Conservation (phyloP, 441 rosid species). For the Pelargonium citronellum region DNA sequence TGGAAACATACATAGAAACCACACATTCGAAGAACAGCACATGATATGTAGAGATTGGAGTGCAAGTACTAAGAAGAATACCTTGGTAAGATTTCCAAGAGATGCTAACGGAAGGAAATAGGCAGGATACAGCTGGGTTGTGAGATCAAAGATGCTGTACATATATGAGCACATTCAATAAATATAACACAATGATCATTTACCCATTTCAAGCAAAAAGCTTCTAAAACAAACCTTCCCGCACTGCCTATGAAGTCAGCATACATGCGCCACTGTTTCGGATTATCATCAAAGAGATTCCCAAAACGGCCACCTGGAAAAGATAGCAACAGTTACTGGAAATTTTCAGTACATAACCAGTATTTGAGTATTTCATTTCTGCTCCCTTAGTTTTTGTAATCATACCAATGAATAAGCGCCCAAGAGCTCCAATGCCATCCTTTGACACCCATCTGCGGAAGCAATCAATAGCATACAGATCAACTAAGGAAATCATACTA, state of each 20-base stretch:
- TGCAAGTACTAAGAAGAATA: conserved; percentile 26
- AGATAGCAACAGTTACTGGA: conserved; percentile 22
- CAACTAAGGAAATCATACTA: conserved; percentile 19
- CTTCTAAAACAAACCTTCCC: conserved; percentile 56
- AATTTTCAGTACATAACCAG: conserved; percentile 16
- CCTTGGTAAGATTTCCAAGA: conserved; percentile 92
- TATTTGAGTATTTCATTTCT: neutral
- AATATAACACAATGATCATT: conserved; percentile 17
- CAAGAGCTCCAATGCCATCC: conserved; percentile 96
- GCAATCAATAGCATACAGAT: conserved; percentile 21
- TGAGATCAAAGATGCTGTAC: conserved; percentile 81
- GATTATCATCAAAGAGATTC: conserved; percentile 86
- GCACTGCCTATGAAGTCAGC: conserved; percentile 98
- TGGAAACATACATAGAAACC: neutral
- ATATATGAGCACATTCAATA: conserved; percentile 21
- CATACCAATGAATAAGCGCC: conserved; percentile 88
- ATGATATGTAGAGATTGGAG: conserved; percentile 1
- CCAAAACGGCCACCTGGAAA: conserved; percentile 87
- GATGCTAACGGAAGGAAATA: conserved; percentile 88
- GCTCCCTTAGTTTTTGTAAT: conserved; percentile 20
- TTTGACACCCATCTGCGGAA: conserved; percentile 90
- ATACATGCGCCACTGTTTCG: conserved; percentile 99
- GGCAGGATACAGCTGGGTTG: conserved; percentile 81
- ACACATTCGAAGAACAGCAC: neutral
- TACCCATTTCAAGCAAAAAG: conserved; percentile 16